Evolutionary conservation across 2,329 filamentous ascomycete species (phyloP).

Genomic region (Sporothrix curviconia): DNA sequence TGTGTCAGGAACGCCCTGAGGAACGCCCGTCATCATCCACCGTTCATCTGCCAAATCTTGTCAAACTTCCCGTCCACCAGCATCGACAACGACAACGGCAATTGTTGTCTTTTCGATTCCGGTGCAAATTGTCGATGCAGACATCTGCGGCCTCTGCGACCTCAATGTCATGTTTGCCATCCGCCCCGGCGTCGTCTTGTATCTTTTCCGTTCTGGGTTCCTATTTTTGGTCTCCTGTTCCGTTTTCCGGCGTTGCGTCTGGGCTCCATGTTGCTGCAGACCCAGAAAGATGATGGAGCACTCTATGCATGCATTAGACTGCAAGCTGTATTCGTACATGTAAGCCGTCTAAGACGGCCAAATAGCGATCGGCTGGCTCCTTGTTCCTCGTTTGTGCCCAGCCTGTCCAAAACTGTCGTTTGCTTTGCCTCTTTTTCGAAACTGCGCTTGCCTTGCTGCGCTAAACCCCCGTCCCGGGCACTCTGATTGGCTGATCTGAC

Average conservation of each 20-base stretch:
- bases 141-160: neutral
- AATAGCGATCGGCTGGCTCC: neutral
- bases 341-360: too few species aligned
- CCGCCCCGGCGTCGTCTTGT: neutral
- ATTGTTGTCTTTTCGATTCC: slow-evolving; percentile 20
- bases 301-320: too few species aligned
- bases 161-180: too few species aligned
- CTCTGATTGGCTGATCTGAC: slow-evolving; percentile 22
- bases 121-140: slow-evolving; percentile 23
- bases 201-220: too few species aligned
- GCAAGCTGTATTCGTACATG: too few species aligned
- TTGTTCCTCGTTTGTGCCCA: neutral
- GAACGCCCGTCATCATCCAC: too few species aligned
- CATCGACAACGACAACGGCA: neutral
- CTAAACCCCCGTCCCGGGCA: neutral
- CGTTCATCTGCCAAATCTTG: too few species aligned
- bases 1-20: too few species aligned
- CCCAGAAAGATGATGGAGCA: too few species aligned
- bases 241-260: too few species aligned
- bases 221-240: too few species aligned
- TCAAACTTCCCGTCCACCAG: neutral
- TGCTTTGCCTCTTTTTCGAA: neutral
- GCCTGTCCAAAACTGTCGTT: neutral
- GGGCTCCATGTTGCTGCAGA: too few species aligned
- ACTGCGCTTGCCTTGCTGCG: neutral